Percentiles rank a stretch among this genome's conserved stretches.
These are phyloP conservation scores for Byssoonygena ceratinophila DNA, from an alignment of 2,329 filamentous ascomycete genomes.

Conservation along the genomic window DNA sequence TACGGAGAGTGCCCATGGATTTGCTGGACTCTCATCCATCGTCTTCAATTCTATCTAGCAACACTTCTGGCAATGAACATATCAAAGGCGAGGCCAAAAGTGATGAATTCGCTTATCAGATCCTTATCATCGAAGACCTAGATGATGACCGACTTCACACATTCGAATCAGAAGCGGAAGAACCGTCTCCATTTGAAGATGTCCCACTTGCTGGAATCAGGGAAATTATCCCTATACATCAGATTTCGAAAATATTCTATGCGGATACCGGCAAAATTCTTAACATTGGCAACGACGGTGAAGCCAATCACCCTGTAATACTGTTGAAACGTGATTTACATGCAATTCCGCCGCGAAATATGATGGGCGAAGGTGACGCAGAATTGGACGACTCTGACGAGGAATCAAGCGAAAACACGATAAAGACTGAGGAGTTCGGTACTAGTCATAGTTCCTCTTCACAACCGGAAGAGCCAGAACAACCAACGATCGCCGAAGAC, in stretches of 20 bases:
- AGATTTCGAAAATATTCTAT: constrained; percentile 85
- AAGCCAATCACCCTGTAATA: constrained; percentile 62
- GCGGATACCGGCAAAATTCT: constrained; percentile 81
- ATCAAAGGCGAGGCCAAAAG: constrained; percentile 35
- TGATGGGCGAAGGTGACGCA: constrained; percentile 42
- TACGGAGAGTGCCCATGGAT: constrained; percentile 59
- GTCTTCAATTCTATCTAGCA: constrained; percentile 7
- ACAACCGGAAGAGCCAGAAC: neutral
- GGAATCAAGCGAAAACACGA: constrained; percentile 24
- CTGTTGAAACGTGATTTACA: constrained; percentile 61
- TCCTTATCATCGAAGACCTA: constrained; percentile 73
- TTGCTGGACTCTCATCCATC: constrained; percentile 36
- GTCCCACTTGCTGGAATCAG: constrained; percentile 53
- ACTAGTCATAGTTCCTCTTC: constrained; percentile 25
- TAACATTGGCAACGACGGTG: constrained; percentile 62
- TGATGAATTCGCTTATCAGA: constrained; percentile 66
- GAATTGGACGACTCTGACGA: constrained; percentile 29
- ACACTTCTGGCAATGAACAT: constrained; percentile 14
- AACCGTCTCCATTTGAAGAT: constrained; percentile 51
- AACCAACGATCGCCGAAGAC: constrained; percentile 19
- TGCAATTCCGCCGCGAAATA: constrained; percentile 50
- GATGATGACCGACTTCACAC: constrained; percentile 60
- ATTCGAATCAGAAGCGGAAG: constrained; percentile 49
- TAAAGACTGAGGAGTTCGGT: constrained; percentile 34
- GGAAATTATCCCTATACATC: constrained; percentile 57